Conservation (phyloP, 2,329 filamentous ascomycete genomes). For the Neofusicoccum laricinum region DNA sequence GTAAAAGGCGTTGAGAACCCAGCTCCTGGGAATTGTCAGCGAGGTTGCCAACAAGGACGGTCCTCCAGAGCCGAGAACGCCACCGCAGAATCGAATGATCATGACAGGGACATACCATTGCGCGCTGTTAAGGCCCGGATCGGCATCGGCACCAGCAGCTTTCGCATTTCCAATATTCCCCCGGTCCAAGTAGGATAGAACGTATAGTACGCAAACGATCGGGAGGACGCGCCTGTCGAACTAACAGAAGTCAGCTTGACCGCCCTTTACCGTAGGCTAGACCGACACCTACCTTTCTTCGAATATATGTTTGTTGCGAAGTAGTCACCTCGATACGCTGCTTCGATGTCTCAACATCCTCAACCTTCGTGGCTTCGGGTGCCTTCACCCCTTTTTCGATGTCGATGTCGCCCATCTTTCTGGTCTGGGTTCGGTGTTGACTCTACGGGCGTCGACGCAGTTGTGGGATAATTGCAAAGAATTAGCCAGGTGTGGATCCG, state of each 20-base stretch:
- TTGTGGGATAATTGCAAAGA: neutral
- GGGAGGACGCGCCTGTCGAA: conserved; percentile 27
- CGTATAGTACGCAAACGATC: conserved; percentile 27
- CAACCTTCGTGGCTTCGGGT: neutral
- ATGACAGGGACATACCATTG: conserved; percentile 45
- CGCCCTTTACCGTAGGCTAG: neutral
- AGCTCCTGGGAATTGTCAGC: conserved; percentile 33
- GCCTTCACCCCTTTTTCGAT: neutral
- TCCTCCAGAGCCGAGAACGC: too few relatives aligned
- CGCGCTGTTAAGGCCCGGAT: conserved; percentile 43
- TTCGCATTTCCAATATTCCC: conserved; percentile 42
- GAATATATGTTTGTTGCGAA: neutral
- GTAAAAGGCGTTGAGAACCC: conserved; percentile 61
- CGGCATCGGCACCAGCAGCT: conserved; percentile 27
- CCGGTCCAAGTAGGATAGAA: conserved; percentile 27
- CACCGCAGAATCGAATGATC: neutral
- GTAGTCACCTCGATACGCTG: neutral
- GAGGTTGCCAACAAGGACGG: neutral
- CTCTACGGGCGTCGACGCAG: neutral
- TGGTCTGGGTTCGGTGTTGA: neutral
- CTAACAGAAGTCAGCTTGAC: conserved; percentile 5
- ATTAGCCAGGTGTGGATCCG: neutral
- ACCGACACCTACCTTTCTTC: neutral
- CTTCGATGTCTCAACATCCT: neutral
- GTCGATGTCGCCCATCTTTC: neutral